phyloP scores from a whole-genome alignment of 2,329 filamentous ascomycete species.

The Pestalotiopsis sp. region DNA sequence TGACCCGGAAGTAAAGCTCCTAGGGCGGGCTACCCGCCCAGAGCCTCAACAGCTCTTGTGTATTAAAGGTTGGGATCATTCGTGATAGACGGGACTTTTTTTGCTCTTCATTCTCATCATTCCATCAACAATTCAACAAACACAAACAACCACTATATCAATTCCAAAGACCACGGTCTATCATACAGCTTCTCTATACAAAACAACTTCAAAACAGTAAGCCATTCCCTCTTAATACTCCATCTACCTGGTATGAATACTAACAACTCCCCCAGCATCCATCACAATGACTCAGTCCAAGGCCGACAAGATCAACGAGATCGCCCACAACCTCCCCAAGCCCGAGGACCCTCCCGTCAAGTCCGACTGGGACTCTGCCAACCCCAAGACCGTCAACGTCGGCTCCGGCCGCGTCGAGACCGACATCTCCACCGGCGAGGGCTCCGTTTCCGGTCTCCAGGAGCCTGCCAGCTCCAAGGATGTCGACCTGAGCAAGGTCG shows the following conservation, averaged over 20 bases:
- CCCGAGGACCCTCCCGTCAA: constrained; percentile 76
- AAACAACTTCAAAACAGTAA: neutral
- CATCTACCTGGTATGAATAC: neutral
- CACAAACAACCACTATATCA: neutral
- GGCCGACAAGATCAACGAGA: constrained; percentile 66
- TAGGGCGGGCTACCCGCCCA: neutral
- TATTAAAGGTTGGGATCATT: neutral
- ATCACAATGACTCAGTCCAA: constrained; percentile 54
- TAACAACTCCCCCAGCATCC: neutral
- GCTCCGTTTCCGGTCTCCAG: constrained; percentile 54
- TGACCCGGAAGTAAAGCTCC: neutral
- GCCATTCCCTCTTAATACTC: neutral
- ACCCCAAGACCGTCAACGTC: constrained; percentile 70
- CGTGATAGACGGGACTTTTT: neutral
- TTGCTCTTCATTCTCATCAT: neutral
- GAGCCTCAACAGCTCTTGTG: neutral
- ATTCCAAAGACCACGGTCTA: neutral
- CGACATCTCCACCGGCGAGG: constrained; percentile 53
- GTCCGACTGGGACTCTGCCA: constrained; percentile 79
- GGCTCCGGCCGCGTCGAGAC: constrained; percentile 62
- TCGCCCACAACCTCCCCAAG: constrained; percentile 74
- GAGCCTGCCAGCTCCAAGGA: constrained; percentile 61
- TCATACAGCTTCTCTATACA: neutral
- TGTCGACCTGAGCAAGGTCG: constrained; percentile 61
- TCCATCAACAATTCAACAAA: neutral